These are phyloP conservation scores for Penicillium expansum DNA, from an alignment of 2,329 filamentous ascomycete genomes.

Conservation along the genomic window DNA sequence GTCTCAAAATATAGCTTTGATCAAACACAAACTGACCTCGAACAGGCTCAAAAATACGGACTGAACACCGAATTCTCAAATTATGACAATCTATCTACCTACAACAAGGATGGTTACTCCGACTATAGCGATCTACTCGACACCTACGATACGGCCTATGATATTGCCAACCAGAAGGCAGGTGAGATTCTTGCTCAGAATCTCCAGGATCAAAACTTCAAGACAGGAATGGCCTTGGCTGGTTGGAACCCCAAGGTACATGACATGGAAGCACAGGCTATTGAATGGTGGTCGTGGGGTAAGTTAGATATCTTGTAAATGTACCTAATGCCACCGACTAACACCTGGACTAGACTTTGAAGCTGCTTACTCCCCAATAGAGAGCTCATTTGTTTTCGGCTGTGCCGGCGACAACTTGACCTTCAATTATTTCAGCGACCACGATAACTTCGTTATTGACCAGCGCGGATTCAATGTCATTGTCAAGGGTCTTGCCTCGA, in stretches of 20 bases:
- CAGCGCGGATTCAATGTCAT: constrained; percentile 60
- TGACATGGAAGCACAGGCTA: constrained; percentile 56
- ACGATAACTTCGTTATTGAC: constrained; percentile 62
- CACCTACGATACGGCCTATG: constrained; percentile 50
- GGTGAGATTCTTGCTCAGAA: constrained; percentile 59
- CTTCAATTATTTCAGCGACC: constrained; percentile 61
- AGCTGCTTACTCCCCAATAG: constrained; percentile 56
- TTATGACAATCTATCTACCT: constrained; percentile 58
- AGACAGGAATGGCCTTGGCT: constrained; percentile 57
- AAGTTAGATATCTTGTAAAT: constrained; percentile 5
- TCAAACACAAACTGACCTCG: neutral
- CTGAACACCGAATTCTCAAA: constrained; percentile 58
- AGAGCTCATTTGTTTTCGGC: constrained; percentile 56
- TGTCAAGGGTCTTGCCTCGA: constrained; percentile 56
- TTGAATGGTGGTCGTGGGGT: constrained; percentile 59
- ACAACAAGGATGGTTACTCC: constrained; percentile 55
- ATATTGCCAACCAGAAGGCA: constrained; percentile 50
- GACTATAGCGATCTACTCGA: constrained; percentile 54
- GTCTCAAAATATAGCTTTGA: neutral
- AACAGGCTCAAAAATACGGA: constrained; percentile 55
- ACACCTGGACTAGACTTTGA: constrained; percentile 53
- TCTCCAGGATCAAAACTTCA: constrained; percentile 60
- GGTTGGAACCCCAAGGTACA: constrained; percentile 59
- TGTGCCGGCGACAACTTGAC: constrained; percentile 58
- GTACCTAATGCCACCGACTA: neutral